A percentile compares a stretch with the other conserved stretches of the same genome.
These are phyloP conservation scores for Phlebiopsis gigantea DNA, from an alignment of 768 basidiomycete species.

Conservation along the genomic window DNA sequence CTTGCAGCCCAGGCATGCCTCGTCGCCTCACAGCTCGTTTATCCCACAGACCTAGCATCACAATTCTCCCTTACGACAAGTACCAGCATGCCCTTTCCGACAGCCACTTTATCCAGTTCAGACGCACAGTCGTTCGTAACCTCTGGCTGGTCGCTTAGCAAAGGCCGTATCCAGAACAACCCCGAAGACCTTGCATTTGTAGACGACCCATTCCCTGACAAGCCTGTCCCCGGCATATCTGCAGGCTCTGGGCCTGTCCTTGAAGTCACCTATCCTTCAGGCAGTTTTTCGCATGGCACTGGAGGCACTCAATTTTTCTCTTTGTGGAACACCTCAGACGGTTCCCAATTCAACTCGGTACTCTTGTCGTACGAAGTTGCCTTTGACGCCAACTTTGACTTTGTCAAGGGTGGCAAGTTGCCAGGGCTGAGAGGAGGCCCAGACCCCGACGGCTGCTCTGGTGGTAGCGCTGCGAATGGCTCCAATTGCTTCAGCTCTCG, in stretches of 20 bases:
- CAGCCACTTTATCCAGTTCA: slow-evolving; percentile 45
- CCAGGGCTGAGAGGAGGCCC: slow-evolving; percentile 72
- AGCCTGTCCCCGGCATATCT: slow-evolving; percentile 22
- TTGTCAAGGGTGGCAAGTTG: slow-evolving; percentile 74
- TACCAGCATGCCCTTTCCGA: slow-evolving; percentile 61
- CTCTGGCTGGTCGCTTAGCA: slow-evolving; percentile 56
- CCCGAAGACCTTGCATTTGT: slow-evolving; percentile 56
- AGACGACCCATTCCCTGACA: slow-evolving; percentile 57
- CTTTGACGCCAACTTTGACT: slow-evolving; percentile 60
- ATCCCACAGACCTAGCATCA: slow-evolving; percentile 33
- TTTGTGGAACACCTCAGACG: slow-evolving; percentile 60
- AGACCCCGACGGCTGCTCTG: slow-evolving; percentile 59
- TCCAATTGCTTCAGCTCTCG: slow-evolving; percentile 67
- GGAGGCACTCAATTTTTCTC: slow-evolving; percentile 58
- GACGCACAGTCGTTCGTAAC: slow-evolving; percentile 48
- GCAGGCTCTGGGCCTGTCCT: slow-evolving; percentile 33
- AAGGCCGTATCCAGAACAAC: slow-evolving; percentile 56
- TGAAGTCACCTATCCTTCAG: slow-evolving; percentile 58
- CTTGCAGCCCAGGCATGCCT: slow-evolving; percentile 13
- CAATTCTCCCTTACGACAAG: slow-evolving; percentile 53
- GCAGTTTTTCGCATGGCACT: slow-evolving; percentile 51
- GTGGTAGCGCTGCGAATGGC: slow-evolving; percentile 60
- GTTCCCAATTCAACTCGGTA: slow-evolving; percentile 58
- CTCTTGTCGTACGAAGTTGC: slow-evolving; percentile 70
- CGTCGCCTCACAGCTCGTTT: slow-evolving; percentile 8